A percentile compares a stretch with the other conserved stretches of the same genome.
phyloP scores from a whole-genome alignment of 495 filamentous ascomycete genomes.

The Tuber indicum region DNA sequence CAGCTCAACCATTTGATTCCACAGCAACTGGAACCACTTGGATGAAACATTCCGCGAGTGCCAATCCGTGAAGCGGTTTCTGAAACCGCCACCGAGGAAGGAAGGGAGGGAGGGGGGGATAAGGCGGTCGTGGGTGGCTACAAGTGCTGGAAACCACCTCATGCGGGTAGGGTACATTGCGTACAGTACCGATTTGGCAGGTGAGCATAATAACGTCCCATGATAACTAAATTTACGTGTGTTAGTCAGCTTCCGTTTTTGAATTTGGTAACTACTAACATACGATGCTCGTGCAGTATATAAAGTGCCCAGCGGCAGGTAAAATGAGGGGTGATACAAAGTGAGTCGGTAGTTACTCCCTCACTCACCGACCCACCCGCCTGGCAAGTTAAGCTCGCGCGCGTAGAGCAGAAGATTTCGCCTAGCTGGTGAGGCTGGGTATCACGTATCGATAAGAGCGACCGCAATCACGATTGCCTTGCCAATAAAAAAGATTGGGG shows the following conservation, averaged over 20 bases:
- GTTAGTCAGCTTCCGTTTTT: background rate
- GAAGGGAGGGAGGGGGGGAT: background rate
- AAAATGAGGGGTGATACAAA: too few species aligned
- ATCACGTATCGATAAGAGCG: background rate
- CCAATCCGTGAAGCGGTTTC: background rate
- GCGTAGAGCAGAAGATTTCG: background rate
- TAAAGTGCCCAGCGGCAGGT: too few species aligned
- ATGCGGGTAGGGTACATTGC: background rate
- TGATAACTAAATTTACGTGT: background rate
- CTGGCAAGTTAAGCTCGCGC: background rate
- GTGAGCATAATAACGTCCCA: background rate
- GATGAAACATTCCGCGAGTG: background rate
- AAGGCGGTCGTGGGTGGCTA: background rate
- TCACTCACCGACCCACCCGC: background rate
- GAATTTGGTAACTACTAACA: too few species aligned
- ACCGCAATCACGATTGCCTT: background rate
- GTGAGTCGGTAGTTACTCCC: background rate
- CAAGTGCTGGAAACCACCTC: too few species aligned
- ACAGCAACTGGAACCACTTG: background rate
- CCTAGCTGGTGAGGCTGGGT: background rate
- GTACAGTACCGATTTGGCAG: background rate
- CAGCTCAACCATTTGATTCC: too few species aligned
- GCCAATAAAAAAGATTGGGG: background rate
- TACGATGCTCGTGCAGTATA: too few species aligned
- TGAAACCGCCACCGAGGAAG: background rate